Percentiles rank a stretch among this genome's conserved stretches.
These are phyloP conservation scores for Paramecium bursaria DNA, from an alignment of 73 alveolate species.

Conservation along the genomic window DNA sequence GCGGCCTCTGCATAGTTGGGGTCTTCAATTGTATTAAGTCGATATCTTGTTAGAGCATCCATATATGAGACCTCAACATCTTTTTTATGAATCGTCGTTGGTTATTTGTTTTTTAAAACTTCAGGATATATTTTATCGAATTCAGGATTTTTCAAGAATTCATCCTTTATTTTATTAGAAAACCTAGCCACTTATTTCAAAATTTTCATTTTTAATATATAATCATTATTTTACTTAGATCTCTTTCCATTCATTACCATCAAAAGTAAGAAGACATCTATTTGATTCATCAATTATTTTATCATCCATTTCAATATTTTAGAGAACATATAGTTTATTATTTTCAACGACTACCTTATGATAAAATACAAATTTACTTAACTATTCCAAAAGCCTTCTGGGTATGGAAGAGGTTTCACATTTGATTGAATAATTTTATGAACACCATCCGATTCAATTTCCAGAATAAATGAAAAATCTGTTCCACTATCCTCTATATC, in stretches of 20 bases:
- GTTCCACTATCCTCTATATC: slow-evolving; percentile 35
- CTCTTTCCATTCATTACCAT: slow-evolving; percentile 62
- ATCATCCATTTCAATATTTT: slow-evolving; percentile 17
- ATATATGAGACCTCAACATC: slow-evolving; percentile 34
- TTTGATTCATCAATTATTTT: slow-evolving; percentile 50
- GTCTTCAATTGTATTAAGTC: not conserved
- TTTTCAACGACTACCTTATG: slow-evolving; percentile 27
- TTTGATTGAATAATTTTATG: slow-evolving; percentile 9
- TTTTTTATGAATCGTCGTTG: slow-evolving; percentile 23
- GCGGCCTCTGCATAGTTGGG: slow-evolving; percentile 1
- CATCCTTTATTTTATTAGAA: slow-evolving; percentile 29
- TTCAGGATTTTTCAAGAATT: slow-evolving; percentile 49
- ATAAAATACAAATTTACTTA: slow-evolving; percentile 12
- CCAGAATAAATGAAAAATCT: slow-evolving; percentile 7
- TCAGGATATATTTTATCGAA: slow-evolving; percentile 55
- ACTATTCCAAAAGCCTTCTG: slow-evolving; percentile 66
- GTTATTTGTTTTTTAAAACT: slow-evolving; percentile 34
- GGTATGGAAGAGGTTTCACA: slow-evolving; percentile 30
- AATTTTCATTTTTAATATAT: too few species aligned
- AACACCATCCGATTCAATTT: not conserved
- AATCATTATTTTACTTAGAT: too few species aligned
- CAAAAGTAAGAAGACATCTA: slow-evolving; percentile 53
- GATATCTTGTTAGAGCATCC: slow-evolving; percentile 14
- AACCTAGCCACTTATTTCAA: slow-evolving; percentile 3
- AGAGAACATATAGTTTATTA: slow-evolving; percentile 29